Evolutionary conservation across 306 rosid species (phyloP), one percentile per base, ranked within the genome.

Genomic region (Vicia sativa): DNA sequence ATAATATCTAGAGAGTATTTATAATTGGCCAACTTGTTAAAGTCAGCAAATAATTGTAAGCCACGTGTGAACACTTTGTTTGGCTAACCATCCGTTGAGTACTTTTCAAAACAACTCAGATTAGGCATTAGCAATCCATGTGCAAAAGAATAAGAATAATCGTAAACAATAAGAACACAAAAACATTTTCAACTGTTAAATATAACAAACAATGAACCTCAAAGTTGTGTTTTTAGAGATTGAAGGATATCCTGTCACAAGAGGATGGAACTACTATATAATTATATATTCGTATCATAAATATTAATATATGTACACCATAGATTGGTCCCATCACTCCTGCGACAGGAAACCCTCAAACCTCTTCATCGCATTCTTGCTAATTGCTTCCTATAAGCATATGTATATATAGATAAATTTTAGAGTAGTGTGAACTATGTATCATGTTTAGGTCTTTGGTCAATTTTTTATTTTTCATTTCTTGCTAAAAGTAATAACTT

Each of bases 291-390:
- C 11, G 11, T 35, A 59, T 59, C 10, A 34, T 31, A 34, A 29
- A 49, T 14, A 25, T 12, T 26, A 26, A 34, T 7, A 12, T 18
- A 29, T 18, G 1, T 11, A n/a, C 6, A n/a, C 6, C 5, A 28
- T 12, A 37, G 21, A 13, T 35, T 18, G 63, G 68, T 58, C 58
- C 61, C 65, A 78, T 63, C 78, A 1, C 78, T 77, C 77, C 77
- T 77, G 70, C 77, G 81, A 77, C 81, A 71, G 1, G 8, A 72
- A 9, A 26, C 29, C 54, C 68, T 28, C 21, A 66, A 38, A 12
- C 18, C 74, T 57, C 77, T 25, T 48, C 8, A 6, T 1, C 2
- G 5, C 11, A 3, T 12, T 54, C 34, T 54, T 46, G 6, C 18
- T 21, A 6, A 6, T 7, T 71, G 53, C 18, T 52, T 8, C 14